A percentile compares a stretch with the other conserved stretches of the same genome.
These are phyloP conservation scores for Candida neerlandica DNA, from an alignment of 1,139 yeast species.

Conservation along the genomic window DNA sequence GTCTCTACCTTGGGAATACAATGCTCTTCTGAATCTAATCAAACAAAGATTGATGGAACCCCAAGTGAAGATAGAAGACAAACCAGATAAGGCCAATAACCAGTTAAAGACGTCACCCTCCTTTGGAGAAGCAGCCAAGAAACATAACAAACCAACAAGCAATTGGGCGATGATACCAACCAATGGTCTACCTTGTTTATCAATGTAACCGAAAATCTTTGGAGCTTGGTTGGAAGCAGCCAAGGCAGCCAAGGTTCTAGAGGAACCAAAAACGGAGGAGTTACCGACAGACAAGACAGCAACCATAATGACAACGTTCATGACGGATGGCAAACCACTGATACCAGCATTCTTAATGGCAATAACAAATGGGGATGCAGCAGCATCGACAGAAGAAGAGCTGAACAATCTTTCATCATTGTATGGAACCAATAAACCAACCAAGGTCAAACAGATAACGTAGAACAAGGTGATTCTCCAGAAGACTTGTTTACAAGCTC, in stretches of 20 bases:
- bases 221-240: constrained; percentile 87
- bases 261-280: constrained; percentile 69
- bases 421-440: constrained; percentile 49
- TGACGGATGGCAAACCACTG: constrained; percentile 46
- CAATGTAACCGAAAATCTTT: constrained; percentile 68
- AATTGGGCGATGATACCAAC: constrained; percentile 62
- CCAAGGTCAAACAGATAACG: constrained; percentile 44
- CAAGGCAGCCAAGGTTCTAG: constrained; percentile 80
- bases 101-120: constrained; percentile 73
- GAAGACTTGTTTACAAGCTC: constrained; percentile 50
- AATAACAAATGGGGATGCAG: constrained; percentile 53
- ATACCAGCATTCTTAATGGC: constrained; percentile 47
- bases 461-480: constrained; percentile 50
- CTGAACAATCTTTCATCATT: constrained; percentile 33
- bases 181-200: constrained; percentile 73
- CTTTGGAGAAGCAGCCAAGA: constrained; percentile 67
- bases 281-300: constrained; percentile 52
- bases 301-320: constrained; percentile 50
- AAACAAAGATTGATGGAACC: constrained; percentile 75
- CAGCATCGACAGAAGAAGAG: constrained; percentile 38
- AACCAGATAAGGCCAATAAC: constrained; percentile 82
- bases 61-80: constrained; percentile 86
- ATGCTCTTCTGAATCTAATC: constrained; percentile 76
- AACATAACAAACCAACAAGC: constrained; percentile 67
- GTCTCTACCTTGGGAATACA: constrained; percentile 64